Base-by-base conservation (phyloP, 495 filamentous ascomycete species). In the Lasiosphaeria miniovina region DNA sequence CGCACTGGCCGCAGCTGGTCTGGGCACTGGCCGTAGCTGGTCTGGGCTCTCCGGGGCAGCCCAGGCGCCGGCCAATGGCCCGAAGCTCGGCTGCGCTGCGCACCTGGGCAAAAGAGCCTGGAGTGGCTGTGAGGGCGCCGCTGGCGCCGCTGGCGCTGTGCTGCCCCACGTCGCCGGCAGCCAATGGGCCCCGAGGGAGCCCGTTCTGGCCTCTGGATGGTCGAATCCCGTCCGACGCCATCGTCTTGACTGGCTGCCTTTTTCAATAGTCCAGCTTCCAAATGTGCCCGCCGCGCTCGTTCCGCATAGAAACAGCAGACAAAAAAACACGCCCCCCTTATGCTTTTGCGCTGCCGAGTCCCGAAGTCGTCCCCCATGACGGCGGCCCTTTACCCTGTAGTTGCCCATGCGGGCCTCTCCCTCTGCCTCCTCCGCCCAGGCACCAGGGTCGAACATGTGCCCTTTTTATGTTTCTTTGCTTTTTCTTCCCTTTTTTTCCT, bases 161-260 rank as follows among this genome's bases (percentile, higher is more conserved):
- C 59, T 52, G 49, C 59, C 62, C 62, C 62, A 52, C 62, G 35
- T 17, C n/a, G 32, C 40, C 17, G 33, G 35, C 40, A 40, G 54
- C 62, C 62, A 64, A 64, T 64, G 54, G 51, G 49, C n/a, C 17
- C 33, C 36, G 54, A 51, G 59, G 62, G 51, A 61, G 59, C 59
- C 62, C 38, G 34, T 55, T 61, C 36, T 55, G 55, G 40, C 41
- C 59, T 36, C 46, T 52, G 58, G 49, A 36, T 61, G 61, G 61
- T 58, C 57, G 43, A 15, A 58, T 51, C 48, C 17, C 45, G 35
- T 49, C 32, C 53, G 52, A 58, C 57, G 57, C 48, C 17, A 38
- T 34, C 43, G 36, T 31, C 58, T 24, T 34, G 10, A 34, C 17
- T 51, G 49, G 32, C 17, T 51, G 49, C 10, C 51, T 36, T 34